Percentiles rank a stretch among this genome's conserved stretches.
Conservation (phyloP, 441 rosid species). For the Adansonia grandidieri region DNA sequence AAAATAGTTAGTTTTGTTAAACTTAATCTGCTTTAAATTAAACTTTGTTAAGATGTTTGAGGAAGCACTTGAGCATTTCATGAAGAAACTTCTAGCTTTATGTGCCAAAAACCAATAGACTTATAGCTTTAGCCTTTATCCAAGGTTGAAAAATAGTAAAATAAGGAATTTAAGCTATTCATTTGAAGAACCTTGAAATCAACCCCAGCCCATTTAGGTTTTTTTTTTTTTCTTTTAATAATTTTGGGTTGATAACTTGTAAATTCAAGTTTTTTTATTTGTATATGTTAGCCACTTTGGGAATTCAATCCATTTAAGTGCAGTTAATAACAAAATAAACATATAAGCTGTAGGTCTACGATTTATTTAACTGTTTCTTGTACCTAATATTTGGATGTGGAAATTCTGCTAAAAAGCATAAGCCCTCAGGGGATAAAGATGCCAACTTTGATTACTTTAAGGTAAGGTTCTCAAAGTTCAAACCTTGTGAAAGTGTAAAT, state of each 20-base stretch:
- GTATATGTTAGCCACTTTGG: not conserved
- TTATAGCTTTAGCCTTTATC: not conserved
- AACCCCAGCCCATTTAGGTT: not conserved
- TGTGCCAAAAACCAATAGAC: not conserved
- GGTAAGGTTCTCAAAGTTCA: slow-evolving; percentile 4
- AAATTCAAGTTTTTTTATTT: not conserved
- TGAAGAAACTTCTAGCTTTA: no score
- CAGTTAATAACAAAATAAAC: not conserved
- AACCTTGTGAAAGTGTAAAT: slow-evolving; percentile 4
- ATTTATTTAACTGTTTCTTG: not conserved
- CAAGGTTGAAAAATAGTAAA: no score
- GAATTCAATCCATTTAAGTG: not conserved
- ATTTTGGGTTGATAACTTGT: not conserved
- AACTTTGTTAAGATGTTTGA: not conserved
- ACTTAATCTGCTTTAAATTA: not conserved
- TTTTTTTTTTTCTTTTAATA: no score
- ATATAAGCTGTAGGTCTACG: slow-evolving; percentile 5
- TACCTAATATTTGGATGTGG: not conserved
- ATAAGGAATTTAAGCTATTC: not conserved
- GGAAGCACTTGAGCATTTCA: not conserved
- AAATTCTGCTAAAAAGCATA: slow-evolving; percentile 1
- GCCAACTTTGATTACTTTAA: slow-evolving; percentile 18
- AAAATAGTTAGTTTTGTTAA: not conserved
- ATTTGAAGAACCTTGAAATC: not conserved
- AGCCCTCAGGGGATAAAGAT: not conserved